Evolutionary conservation across 768 basidiomycete species (phyloP).

Genomic region (Termitomyces sp.): DNA sequence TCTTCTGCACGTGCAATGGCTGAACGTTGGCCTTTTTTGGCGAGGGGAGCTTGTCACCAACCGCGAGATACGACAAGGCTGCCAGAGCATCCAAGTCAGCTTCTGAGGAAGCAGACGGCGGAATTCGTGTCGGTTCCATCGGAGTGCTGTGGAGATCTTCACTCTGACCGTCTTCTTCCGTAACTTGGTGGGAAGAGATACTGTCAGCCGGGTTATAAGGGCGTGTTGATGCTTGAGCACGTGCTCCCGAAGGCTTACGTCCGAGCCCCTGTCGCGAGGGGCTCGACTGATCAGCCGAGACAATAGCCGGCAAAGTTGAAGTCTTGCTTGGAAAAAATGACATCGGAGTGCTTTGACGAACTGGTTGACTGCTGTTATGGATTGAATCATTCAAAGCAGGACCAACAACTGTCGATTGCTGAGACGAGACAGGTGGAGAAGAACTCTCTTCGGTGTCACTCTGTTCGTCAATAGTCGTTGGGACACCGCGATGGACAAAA

Average conservation of each 20-base stretch:
- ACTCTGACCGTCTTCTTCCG: conserved; percentile 25
- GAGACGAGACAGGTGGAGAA: conserved; percentile 7
- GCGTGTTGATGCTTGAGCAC: conserved; percentile 51
- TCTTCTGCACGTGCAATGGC: conserved; percentile 29
- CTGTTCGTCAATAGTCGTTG: conserved; percentile 38
- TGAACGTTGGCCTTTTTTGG: conserved; percentile 23
- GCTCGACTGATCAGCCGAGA: conserved; percentile 23
- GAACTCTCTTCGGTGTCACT: conserved; percentile 26
- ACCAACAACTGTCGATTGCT: conserved; percentile 3
- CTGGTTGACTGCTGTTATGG: conserved; percentile 12
- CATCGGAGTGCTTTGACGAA: conserved; percentile 33
- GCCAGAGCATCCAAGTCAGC: conserved; percentile 70
- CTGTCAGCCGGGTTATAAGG: conserved; percentile 33
- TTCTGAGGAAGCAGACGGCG: conserved; percentile 23
- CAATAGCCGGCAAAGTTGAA: conserved; percentile 14
- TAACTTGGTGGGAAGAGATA: conserved; percentile 30
- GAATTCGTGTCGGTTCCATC: conserved; percentile 6
- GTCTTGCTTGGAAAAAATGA: conserved; percentile 22
- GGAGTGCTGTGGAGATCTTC: conserved; percentile 14
- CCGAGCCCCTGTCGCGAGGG: conserved; percentile 38
- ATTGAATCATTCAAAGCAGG: conserved; percentile 5
- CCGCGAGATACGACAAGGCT: conserved; percentile 69
- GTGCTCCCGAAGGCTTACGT: conserved; percentile 81
- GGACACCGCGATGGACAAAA: conserved; percentile 27
- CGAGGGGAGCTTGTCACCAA: conserved; percentile 29